These are phyloP conservation scores for Coccomyxa sp. DNA, from an alignment of 139 green algal species.

Conservation along the genomic window DNA sequence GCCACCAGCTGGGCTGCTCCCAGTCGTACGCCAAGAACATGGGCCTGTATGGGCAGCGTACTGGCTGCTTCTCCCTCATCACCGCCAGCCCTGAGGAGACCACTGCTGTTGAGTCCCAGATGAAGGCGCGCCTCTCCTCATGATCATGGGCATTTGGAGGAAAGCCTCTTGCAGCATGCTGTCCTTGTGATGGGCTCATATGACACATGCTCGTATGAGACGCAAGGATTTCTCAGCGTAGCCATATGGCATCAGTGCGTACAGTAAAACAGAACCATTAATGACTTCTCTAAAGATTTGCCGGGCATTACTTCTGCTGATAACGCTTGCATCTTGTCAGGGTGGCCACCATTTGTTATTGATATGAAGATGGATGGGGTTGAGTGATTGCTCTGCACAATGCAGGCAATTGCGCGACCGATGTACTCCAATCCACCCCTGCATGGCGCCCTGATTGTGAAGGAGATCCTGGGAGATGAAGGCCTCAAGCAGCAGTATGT, in stretches of 20 bases:
- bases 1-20: conserved; percentile 54
- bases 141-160: too few relatives aligned
- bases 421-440: conserved; percentile 83
- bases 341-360: neutral
- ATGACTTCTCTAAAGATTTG: too few relatives aligned
- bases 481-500: conserved; percentile 73
- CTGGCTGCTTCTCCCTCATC: conserved; percentile 39
- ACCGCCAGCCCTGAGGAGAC: conserved; percentile 27
- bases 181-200: too few relatives aligned
- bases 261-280: too few relatives aligned
- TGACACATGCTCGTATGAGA: too few relatives aligned
- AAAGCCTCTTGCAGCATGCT: too few relatives aligned
- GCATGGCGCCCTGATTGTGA: conserved; percentile 72
- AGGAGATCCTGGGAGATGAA: conserved; percentile 58
- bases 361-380: too few relatives aligned
- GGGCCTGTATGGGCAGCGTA: conserved; percentile 80
- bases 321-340: neutral
- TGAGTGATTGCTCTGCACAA: neutral
- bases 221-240: too few relatives aligned
- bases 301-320: too few relatives aligned
- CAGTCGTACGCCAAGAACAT: conserved; percentile 86
- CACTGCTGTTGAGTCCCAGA: conserved; percentile 55
- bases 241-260: too few relatives aligned
- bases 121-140: conserved; percentile 44
- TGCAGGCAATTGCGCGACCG: conserved; percentile 25